A percentile compares a stretch with the other conserved stretches of the same genome.
These are phyloP conservation scores for Penicillium pulvis DNA, from an alignment of 495 filamentous ascomycete genomes.

Conservation along the genomic window DNA sequence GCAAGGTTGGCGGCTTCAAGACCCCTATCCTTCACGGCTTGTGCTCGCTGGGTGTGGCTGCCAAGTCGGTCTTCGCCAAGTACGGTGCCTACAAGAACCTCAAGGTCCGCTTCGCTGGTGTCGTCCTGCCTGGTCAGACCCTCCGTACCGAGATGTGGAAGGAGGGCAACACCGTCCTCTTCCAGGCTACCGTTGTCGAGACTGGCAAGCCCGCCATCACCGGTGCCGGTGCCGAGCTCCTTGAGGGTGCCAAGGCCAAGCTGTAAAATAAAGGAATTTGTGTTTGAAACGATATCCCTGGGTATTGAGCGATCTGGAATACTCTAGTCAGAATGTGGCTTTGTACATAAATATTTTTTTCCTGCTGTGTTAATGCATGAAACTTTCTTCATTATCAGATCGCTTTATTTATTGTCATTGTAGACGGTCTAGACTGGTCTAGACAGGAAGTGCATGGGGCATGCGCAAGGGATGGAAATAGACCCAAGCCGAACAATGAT, in stretches of 20 bases:
- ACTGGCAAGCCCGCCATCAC: slow-evolving; percentile 92
- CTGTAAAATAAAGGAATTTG: slow-evolving; percentile 49
- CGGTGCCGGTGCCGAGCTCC: slow-evolving; percentile 83
- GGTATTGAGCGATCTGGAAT: slow-evolving; percentile 19
- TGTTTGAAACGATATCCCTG: slow-evolving; percentile 27
- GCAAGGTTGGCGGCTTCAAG: slow-evolving; percentile 95
- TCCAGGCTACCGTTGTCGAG: slow-evolving; percentile 93
- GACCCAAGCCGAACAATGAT: neutral
- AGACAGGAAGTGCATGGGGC: neutral
- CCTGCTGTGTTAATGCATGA: slow-evolving; percentile 2
- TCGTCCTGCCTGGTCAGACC: slow-evolving; percentile 91
- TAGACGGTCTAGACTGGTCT: neutral
- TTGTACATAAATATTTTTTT: slow-evolving; percentile 13
- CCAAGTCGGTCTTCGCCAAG: slow-evolving; percentile 83
- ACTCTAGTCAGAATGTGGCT: slow-evolving; percentile 22
- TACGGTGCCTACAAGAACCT: slow-evolving; percentile 89
- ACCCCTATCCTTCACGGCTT: slow-evolving; percentile 92
- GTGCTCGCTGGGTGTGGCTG: slow-evolving; percentile 91
- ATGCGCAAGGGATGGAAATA: slow-evolving; percentile 3
- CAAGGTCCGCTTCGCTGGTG: slow-evolving; percentile 94
- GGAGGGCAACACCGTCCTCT: slow-evolving; percentile 83
- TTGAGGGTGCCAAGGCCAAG: slow-evolving; percentile 60
- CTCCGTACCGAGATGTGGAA: slow-evolving; percentile 98
- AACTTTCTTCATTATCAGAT: neutral
- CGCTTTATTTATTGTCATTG: neutral